These are phyloP conservation scores for Royoungia palumana DNA, from an alignment of 768 basidiomycete genomes.

Conservation along the genomic window DNA sequence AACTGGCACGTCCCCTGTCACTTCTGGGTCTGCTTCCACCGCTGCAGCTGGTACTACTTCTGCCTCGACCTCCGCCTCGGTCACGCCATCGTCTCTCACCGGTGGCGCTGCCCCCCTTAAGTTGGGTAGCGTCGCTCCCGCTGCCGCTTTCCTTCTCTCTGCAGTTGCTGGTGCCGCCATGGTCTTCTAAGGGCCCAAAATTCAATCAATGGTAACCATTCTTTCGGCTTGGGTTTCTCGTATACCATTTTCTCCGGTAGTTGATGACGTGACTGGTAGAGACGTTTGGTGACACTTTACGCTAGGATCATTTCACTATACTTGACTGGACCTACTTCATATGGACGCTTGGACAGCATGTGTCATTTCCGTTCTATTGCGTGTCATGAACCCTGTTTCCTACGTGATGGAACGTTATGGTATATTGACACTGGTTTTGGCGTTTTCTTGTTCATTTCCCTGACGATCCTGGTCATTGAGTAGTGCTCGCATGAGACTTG, in stretches of 20 bases:
- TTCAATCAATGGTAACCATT: not conserved
- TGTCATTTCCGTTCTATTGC: conserved; percentile 6
- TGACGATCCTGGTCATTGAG: not conserved
- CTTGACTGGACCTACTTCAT: conserved; percentile 16
- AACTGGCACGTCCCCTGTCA: conserved; percentile 12
- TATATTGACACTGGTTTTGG: not conserved
- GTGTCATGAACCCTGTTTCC: not conserved
- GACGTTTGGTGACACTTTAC: conserved; percentile 16
- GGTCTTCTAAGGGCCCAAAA: conserved; percentile 38
- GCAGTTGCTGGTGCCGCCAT: conserved; percentile 47
- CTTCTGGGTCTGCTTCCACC: not conserved
- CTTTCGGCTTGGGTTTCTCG: not conserved
- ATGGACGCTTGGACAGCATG: conserved; percentile 19
- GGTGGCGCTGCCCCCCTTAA: conserved; percentile 33
- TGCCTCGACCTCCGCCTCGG: conserved; percentile 16
- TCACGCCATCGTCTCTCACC: conserved; percentile 23
- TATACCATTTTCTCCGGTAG: conserved; percentile 19
- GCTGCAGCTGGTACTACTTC: not conserved
- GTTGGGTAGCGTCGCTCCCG: conserved; percentile 30
- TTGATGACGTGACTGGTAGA: conserved; percentile 3
- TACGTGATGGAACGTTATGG: not conserved
- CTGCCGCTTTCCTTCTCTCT: conserved; percentile 40
- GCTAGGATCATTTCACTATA: conserved; percentile 10
- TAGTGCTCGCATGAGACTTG: not conserved
- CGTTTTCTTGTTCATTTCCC: not conserved